These are phyloP conservation scores for Aspergillus alliaceus DNA, from an alignment of 2,329 filamentous ascomycete species.

Conservation along the genomic window DNA sequence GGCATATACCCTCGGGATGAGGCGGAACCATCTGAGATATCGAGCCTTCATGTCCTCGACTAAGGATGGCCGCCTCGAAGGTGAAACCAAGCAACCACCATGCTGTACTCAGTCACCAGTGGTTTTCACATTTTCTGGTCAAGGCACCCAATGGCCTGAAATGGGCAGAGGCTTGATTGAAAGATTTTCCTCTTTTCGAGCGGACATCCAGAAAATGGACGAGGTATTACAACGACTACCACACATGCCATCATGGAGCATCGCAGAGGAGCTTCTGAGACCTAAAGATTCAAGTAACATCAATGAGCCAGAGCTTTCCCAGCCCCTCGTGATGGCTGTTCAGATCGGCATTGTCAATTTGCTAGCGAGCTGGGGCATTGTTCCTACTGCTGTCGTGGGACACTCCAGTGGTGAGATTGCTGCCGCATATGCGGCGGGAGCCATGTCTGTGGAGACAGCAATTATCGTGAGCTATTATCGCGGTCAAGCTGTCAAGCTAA, in stretches of 20 bases:
- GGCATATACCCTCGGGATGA: conserved; percentile 14
- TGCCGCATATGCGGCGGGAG: conserved; percentile 34
- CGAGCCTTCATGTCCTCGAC: conserved; percentile 12
- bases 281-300: conserved; percentile 10
- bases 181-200: conserved; percentile 16
- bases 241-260: conserved; percentile 4
- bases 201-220: conserved; percentile 19
- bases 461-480: conserved; percentile 25
- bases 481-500: conserved; percentile 10
- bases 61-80: not conserved
- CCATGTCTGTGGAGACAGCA: conserved; percentile 16
- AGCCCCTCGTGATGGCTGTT: conserved; percentile 34
- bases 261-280: conserved; percentile 11
- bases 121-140: conserved; percentile 36
- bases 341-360: conserved; percentile 36
- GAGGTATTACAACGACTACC: conserved; percentile 8
- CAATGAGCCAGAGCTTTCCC: conserved; percentile 25
- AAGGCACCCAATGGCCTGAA: conserved; percentile 36
- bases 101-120: not conserved
- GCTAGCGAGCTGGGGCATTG: conserved; percentile 23
- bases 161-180: conserved; percentile 33
- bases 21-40: conserved; percentile 15
- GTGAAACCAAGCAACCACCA: not conserved
- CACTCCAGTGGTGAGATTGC: conserved; percentile 40
- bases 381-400: conserved; percentile 26